Base-by-base conservation (phyloP, 1,284 basidiomycete genomes). In the Cystobasidium slooffiae region DNA sequence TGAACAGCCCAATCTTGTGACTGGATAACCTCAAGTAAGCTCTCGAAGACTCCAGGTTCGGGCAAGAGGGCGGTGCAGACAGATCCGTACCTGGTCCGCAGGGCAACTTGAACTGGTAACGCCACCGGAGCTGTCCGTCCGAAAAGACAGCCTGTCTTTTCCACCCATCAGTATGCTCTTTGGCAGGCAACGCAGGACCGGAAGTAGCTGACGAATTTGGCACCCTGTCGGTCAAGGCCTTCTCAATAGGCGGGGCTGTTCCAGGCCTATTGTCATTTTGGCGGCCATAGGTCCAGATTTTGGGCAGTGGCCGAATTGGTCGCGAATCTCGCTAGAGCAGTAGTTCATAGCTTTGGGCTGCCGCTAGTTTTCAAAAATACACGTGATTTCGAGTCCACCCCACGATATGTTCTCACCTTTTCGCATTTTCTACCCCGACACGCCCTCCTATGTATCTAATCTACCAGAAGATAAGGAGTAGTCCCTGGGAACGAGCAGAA, bases 101-200 rank as follows among this genome's bases (percentile, higher is more conserved):
- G 46, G 46, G 46, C 46, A 47, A 9, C 18, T 47, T 47, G 46
- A 47, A 47, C 46, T 47, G 46, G 46, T 47, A 47, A n/a, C n/a
- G n/a, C n/a, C n/a, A n/a, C 46, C 46, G 46, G 46, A 47, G 46
- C 46, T 47, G 46, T 18, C 46, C 46, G 46, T 47, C 46, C 46
- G 46, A 47, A 47, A 47, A 47, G 46, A 47, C 46, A 47, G 46
- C 46, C 46, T 47, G 46, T 47, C 46, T 47, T 47, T 47, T 47
- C 46, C 46, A 47, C 46, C 46, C 46, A 47, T 47, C 46, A 47
- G 46, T 47, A 47, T 47, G 46, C 46, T 47, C 46, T 47, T 47
- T 47, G 46, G 46, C 46, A 47, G 46, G 46, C 46, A 47, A 47
- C 46, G 46, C 46, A 47, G 46, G 46, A 47, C 46, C 46, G 18